Evolutionary conservation across 2,329 filamentous ascomycete species (phyloP).

Genomic region (Basipetospora chlamydospora): DNA sequence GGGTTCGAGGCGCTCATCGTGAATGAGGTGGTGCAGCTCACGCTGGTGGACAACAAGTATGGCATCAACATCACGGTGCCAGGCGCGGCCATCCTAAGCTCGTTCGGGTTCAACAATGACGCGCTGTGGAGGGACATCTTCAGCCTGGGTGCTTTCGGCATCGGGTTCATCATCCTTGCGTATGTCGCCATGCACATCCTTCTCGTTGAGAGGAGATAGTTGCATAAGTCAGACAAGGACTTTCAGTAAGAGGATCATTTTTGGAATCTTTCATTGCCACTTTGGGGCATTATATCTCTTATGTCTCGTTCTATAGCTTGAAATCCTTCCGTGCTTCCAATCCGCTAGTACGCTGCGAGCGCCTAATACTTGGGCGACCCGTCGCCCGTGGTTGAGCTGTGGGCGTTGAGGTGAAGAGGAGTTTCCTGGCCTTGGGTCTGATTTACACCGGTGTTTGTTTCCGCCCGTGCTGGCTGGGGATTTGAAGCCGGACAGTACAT

Average conservation of each 20-base stretch:
- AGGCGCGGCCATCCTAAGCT: slow-evolving; percentile 82
- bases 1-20: slow-evolving; percentile 14
- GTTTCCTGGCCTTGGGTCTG: neutral
- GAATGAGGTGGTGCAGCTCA: slow-evolving; percentile 66
- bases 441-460: neutral
- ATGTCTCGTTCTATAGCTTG: too few relatives aligned
- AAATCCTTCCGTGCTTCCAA: too few relatives aligned
- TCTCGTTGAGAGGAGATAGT: slow-evolving; percentile 61
- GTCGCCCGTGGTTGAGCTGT: too few relatives aligned
- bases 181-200: slow-evolving; percentile 89
- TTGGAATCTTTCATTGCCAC: too few relatives aligned
- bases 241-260: too few relatives aligned
- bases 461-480: too few relatives aligned
- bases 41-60: slow-evolving; percentile 85
- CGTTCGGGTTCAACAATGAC: slow-evolving; percentile 83
- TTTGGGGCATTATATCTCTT: too few relatives aligned
- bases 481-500: neutral
- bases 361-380: too few relatives aligned
- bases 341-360: too few relatives aligned
- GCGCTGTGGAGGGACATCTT: slow-evolving; percentile 76
- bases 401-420: neutral
- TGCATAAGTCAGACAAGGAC: too few relatives aligned
- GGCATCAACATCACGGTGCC: slow-evolving; percentile 94
- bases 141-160: slow-evolving; percentile 70
- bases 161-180: slow-evolving; percentile 70